Base-by-base conservation (phyloP, 331 rosid genomes). In the Rhamnella rubrinervis region DNA sequence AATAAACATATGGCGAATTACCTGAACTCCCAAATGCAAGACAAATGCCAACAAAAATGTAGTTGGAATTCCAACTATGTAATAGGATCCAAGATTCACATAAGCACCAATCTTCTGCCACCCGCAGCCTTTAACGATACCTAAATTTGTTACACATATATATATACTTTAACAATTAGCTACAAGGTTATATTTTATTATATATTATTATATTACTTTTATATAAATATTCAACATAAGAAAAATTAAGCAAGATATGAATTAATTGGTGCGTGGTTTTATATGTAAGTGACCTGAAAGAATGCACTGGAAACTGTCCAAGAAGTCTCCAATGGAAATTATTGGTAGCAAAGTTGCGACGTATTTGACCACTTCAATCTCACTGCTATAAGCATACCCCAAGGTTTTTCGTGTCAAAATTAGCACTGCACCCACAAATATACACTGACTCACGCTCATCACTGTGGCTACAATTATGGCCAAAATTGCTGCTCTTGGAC, bases 111-210 rank as follows among this genome's bases (percentile, higher is more conserved):
- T 77, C 38, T 81, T 85, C 72, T 88, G 95, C 95, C 93, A 85
- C 19, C 95, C 89, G 80, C 95, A 85, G 11, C 95, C 89, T 83
- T 91, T 83, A 2, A 87, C 88, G 79, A 85, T 84, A 13, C 95
- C 95, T 88, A 46, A 10, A 60, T 7, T 44, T 44, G 57, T 64
- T 41, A 61, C 66, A 6, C 47, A 40, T 40, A 40, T 31, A 28
- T 28, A n/a, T n/a, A 3, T 31, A 31, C 35, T 31, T 31, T 31
- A 4, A 31, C 35, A 31, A 31, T 31, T 31, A 31, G 35, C 35
- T 4, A 31, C 35, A 31, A 31, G 35, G 4, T 31, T 31, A 31
- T 31, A 4, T 31, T 3, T 31, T 26, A 26, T 26, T 26, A 31
- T 31, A 1, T 31, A 3, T 31, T 31, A 3, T 2, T 2, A 31